Percentiles rank a stretch among this genome's conserved stretches.
phyloP scores from a whole-genome alignment of 257 asterid species.

The Datura wrightii region DNA sequence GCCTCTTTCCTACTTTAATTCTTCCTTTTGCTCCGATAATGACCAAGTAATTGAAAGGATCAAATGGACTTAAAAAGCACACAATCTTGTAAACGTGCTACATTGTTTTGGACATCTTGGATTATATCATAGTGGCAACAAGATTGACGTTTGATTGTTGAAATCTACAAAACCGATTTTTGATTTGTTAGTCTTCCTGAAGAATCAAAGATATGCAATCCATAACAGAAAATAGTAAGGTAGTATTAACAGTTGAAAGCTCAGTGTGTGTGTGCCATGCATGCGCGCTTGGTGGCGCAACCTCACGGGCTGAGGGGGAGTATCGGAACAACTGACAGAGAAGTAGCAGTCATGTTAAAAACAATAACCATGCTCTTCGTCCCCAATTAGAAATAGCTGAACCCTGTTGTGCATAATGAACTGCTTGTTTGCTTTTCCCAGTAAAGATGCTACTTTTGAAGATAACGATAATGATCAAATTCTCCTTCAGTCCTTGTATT shows the following conservation, averaged over 20 bases:
- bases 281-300: neutral
- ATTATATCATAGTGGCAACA: neutral
- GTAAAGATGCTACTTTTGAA: constrained; percentile 1
- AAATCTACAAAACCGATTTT: neutral
- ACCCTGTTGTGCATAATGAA: neutral
- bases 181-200: neutral
- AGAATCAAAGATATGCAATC: neutral
- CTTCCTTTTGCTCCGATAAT: neutral
- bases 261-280: neutral
- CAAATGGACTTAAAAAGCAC: neutral
- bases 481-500: neutral
- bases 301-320: neutral
- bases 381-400: neutral
- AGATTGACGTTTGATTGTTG: neutral
- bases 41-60: neutral
- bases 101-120: neutral
- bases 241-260: neutral
- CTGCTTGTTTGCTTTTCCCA: neutral
- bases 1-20: neutral
- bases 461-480: neutral
- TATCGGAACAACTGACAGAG: neutral
- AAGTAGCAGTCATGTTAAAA: neutral
- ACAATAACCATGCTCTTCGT: neutral
- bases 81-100: neutral
- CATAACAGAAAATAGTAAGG: neutral